Base-by-base conservation (phyloP, 2,329 filamentous ascomycete species). In the Trichoderma atroviride region DNA sequence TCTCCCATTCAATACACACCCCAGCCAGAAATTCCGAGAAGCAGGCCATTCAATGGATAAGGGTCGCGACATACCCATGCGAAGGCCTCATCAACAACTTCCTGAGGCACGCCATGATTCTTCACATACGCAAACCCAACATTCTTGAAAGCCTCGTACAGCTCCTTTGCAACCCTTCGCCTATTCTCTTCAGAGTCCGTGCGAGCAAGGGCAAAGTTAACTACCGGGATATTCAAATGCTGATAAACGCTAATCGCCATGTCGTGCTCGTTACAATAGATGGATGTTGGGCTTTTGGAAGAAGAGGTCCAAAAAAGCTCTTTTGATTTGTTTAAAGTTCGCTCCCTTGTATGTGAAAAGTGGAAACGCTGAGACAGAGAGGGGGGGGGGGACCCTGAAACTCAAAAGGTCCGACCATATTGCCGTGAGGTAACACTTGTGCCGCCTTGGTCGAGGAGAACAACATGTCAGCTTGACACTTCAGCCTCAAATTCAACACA, bases 51-150 rank as follows among this genome's bases (percentile, higher is more conserved):
- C 19, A 19, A 19, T n/a, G 19, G 40, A 10, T n/a, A 19, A 43
- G 40, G 16, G 19, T 10, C 31, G 52, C 27, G 1, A 58, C 71
- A 35, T 67, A 78, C 75, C 79, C 78, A 81, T 19, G 47, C 35
- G 64, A 83, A 83, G 0, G 81, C 81, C 37, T 81, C 78, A 1
- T 80, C 74, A 2, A 83, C 73, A 1, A 79, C 68, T 0, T 78
- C 74, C 6, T 75, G 72, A 0, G 80, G 74, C 0, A 83, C 73
- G 3, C 76, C 75, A 63, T 80, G 78, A 69, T 79, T 79, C 68
- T 75, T 68, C 33, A 80, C 72, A 43, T 80, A 80, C 1, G 76
- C 78, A 64, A 81, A 80, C 1, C 79, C 79, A 1, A 75, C 70
- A 27, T 75, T 70, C 22, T 74, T 75, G 57, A 79, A 80, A 1